phyloP scores from a whole-genome alignment of 352 stramenopile species.

The Phytophthora fragariae region DNA sequence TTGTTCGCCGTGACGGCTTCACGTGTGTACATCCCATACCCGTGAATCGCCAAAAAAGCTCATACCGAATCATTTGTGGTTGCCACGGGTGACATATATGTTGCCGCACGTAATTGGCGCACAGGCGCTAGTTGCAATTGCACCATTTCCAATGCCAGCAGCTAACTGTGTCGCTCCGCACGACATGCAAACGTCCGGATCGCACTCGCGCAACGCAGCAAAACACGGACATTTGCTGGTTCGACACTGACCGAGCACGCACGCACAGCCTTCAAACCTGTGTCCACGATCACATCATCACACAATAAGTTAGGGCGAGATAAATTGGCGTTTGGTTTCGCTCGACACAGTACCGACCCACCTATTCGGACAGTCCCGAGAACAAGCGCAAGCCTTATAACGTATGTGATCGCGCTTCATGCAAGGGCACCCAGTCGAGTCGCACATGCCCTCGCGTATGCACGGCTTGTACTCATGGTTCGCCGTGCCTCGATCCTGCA shows the following conservation, averaged over 20 bases:
- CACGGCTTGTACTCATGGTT: slow-evolving; percentile 84
- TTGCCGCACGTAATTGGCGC: slow-evolving; percentile 17
- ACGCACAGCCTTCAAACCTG: slow-evolving; percentile 68
- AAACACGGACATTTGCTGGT: slow-evolving; percentile 63
- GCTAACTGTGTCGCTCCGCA: slow-evolving; percentile 57
- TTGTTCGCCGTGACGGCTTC: slow-evolving; percentile 51
- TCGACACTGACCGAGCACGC: slow-evolving; percentile 47
- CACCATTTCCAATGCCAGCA: slow-evolving; percentile 22
- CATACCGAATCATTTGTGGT: slow-evolving; percentile 49
- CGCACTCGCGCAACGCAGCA: slow-evolving; percentile 61
- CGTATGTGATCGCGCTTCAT: slow-evolving; percentile 60
- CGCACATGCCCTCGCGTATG: slow-evolving; percentile 71
- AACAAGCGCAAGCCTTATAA: slow-evolving; percentile 52
- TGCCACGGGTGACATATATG: slow-evolving; percentile 30
- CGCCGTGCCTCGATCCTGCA: slow-evolving; percentile 59
- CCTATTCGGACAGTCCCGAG: slow-evolving; percentile 53
- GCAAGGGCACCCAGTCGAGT: slow-evolving; percentile 64
- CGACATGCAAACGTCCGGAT: slow-evolving; percentile 58
- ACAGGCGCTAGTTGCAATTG: not conserved
- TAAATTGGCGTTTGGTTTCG: not conserved
- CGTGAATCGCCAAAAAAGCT: slow-evolving; percentile 60
- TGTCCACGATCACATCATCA: slow-evolving; percentile 4
- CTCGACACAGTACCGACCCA: slow-evolving; percentile 25
- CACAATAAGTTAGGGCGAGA: not conserved
- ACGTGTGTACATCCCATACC: slow-evolving; percentile 57